Evolutionary conservation across 495 filamentous ascomycete species (phyloP), one percentile per base, ranked within the genome.

Genomic region (Penicillium canescens): DNA sequence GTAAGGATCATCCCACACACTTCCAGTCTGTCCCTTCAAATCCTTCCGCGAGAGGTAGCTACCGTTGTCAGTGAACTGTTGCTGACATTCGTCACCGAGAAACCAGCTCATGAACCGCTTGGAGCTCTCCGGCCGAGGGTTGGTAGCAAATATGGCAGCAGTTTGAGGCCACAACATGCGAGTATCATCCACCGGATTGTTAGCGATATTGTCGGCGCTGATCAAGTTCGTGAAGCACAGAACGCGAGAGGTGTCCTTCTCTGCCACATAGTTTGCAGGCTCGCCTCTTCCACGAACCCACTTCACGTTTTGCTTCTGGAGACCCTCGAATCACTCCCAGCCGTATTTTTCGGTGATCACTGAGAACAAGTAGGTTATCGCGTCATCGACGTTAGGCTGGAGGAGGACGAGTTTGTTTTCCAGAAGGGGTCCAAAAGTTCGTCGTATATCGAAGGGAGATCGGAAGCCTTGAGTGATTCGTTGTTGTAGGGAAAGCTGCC

Each of bases 211-310:
- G 9, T 41, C 9, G 0, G 38, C n/a, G 0, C 3, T 11, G 20
- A 0, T 41, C 38, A 41, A 41, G 38, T 41, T 40, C 3, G 38
- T 21, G 18, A 41, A 41, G 4, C 18, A 41, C 16, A 23, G 6
- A 16, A 41, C 18, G 20, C 18, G 8, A 5, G 38, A 21, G 2
- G 38, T 7, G 38, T 23, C 11, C 18, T 21, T 10, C 10, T 24
- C 46, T n/a, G 36, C 18, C 11, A 39, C 14, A 7, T 26, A 21
- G 21, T 20, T n/a, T 40, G 46, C 35, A 2, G 46, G 28, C 31
- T 36, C 33, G 13, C 45, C 46, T n/a, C 36, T 49, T 6, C 46
- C 46, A 24, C 46, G 16, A 10, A 49, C 46, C 35, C 46, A 49
- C 23, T 49, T 23, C 20, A 49, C 46, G 24, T 49, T 28, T 33